phyloP scores from a whole-genome alignment of 2,329 filamentous ascomycete species.

The Trichoderma guizhouense region DNA sequence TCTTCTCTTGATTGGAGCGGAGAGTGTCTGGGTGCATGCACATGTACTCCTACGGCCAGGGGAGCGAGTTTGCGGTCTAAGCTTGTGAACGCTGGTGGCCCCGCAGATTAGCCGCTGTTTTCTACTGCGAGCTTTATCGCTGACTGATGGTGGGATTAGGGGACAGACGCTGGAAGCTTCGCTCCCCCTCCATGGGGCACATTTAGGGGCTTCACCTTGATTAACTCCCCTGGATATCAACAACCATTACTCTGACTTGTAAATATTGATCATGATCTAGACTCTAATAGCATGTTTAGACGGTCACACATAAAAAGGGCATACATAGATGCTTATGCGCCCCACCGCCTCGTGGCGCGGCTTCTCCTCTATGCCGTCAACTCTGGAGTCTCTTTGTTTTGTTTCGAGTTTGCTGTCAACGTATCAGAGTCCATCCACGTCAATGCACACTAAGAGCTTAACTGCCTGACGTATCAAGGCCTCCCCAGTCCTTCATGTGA shows the following conservation, averaged over 20 bases:
- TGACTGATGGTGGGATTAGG: background rate
- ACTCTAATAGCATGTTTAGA: too few species aligned
- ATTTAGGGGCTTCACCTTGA: background rate
- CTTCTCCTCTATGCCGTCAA: background rate
- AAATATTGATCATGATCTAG: background rate
- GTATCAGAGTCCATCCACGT: background rate
- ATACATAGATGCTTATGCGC: background rate
- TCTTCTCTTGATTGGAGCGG: conserved; percentile 19
- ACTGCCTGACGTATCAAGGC: background rate
- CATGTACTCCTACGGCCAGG: background rate
- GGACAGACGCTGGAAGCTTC: background rate
- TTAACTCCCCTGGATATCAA: background rate
- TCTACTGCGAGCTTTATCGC: background rate
- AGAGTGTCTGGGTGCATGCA: background rate
- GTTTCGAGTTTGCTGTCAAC: background rate
- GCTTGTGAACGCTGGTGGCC: background rate
- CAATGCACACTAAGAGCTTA: background rate
- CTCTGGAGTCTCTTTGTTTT: background rate
- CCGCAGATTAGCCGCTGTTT: conserved; percentile 17
- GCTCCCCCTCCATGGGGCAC: background rate
- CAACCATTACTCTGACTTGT: background rate
- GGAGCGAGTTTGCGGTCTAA: conserved; percentile 16
- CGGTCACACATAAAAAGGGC: background rate
- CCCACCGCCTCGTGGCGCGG: background rate
- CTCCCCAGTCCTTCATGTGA: background rate